Evolutionary conservation across 768 basidiomycete genomes (phyloP), one percentile per base, ranked within the genome.

Genomic region (Phylloporus scabripes): DNA sequence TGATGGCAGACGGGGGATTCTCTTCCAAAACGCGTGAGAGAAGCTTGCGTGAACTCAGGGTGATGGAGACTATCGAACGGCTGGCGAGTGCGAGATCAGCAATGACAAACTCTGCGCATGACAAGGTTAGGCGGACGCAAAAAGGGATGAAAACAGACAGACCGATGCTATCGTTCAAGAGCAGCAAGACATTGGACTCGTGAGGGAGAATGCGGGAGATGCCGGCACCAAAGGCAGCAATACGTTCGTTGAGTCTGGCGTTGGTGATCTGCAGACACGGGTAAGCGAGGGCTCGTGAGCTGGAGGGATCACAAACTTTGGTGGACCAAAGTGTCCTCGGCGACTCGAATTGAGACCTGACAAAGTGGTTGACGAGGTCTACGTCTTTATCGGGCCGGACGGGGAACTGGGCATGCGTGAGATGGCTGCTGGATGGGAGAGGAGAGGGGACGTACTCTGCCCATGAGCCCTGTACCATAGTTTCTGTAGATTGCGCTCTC

Each of bases 401-500:
- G 17, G 88, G 84, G 58, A 92, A 86, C 90, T 92, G 59, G 20
- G 33, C 39, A 9, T 20, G 7, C 7, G 38, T 57, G 39, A 55
- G n/a, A 36, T 2, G 45, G 14, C n/a, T 23, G 18, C 34, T 17
- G 12, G 34, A 45, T 55, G 46, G 41, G 56, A 49, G 18, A n/a
- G 15, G 11, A 7, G n/a, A 72, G 79, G 14, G 4, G 28, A 72
- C 80, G 65, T 68, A 83, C 92, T 72, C 85, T 81, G 59, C 80
- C 92, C 80, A 82, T 78, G 50, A 88, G 72, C 12, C 89, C 89
- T 21, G 87, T 91, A 12, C 86, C 80, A 74, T 93, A 96, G 71
- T 89, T 92, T 60, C 94, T 80, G 66, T 94, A 95, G 14, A 93
- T 73, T 0, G 91, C 89, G 58, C 89, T 92, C 70, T 94, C 87